Base-by-base conservation (phyloP, 208 protist genomes). In the Naegleria lovaniensis region DNA sequence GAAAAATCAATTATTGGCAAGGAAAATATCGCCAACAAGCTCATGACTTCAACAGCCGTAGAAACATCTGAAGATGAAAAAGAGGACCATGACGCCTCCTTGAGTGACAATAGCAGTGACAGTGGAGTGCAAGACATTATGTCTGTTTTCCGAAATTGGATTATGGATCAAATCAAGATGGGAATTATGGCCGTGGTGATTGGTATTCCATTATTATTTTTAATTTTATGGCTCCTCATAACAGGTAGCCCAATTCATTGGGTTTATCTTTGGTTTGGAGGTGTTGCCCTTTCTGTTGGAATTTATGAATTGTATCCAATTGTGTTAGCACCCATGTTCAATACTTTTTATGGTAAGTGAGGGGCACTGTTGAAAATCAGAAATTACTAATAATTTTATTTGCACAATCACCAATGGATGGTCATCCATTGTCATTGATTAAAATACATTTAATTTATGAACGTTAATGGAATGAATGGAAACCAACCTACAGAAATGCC, bases 271-370 rank as follows among this genome's bases (percentile, higher is more conserved):
- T 88, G 85, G 85, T 13, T 88, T 33, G 85, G 85, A 22, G 16
- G n/a, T 58, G 85, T 33, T 58, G 85, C 85, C 7, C n/a, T 88
- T 58, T 6, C 43, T 88, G 85, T 88, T 55, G 85, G 85, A 38
- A 58, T 88, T 19, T 88, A 40, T 88, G 85, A 88, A 88, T 88
- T 88, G 22, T 88, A 88, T 88, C 85, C 85, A 58, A 58, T 39
- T 38, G 5, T 88, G 11, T 58, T 88, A 11, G 41, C 43, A 39
- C 85, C 85, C 15, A 58, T 88, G 85, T 88, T 88, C 40, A 58
- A 58, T 58, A 88, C 22, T 58, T 51, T 88, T 58, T 58, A 33
- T 40, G 39, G 39, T 51, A 88, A 58, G 79, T 85, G 6, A 25
- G 4, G 43, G 5, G 19, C 0, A 36, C 7, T 79, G 7, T n/a